phyloP scores from a whole-genome alignment of 139 green algal genomes.

The Eudorina sp. region DNA sequence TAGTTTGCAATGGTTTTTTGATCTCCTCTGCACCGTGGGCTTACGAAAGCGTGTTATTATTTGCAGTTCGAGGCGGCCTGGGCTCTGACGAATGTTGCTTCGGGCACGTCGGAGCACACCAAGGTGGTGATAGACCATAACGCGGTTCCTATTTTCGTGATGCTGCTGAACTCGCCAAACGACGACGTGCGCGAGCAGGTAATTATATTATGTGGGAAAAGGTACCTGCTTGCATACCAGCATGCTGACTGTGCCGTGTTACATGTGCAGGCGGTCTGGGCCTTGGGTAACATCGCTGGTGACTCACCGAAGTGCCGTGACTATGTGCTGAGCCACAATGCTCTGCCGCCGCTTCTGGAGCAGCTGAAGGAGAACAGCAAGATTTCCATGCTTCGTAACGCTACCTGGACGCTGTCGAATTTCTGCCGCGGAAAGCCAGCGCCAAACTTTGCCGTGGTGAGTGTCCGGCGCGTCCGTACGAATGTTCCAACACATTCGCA shows the following conservation, averaged over 20 bases:
- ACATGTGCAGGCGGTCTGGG: conserved; percentile 94
- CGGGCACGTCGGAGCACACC: conserved; percentile 97
- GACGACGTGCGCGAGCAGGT: conserved; percentile 98
- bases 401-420: conserved; percentile 99
- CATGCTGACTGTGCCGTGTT: too few relatives aligned
- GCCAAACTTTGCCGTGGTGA: conserved; percentile 85
- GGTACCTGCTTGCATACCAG: too few relatives aligned
- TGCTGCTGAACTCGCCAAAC: conserved; percentile 90
- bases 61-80: conserved; percentile 97
- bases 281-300: conserved; percentile 98
- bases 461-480: too few relatives aligned
- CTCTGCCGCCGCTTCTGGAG: conserved; percentile 93
- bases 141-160: conserved; percentile 98
- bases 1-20: conserved; percentile 24
- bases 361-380: conserved; percentile 94
- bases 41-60: neutral
- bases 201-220: neutral
- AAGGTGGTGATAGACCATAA: conserved; percentile 96
- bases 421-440: conserved; percentile 98
- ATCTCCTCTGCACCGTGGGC: too few relatives aligned
- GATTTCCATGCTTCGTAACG: conserved; percentile 98
- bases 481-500: too few relatives aligned
- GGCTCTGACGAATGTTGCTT: conserved; percentile 99
- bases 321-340: conserved; percentile 88
- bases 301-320: conserved; percentile 95